These are phyloP conservation scores for Globisporangium cystogenes DNA, from an alignment of 352 stramenopile genomes.

Conservation along the genomic window DNA sequence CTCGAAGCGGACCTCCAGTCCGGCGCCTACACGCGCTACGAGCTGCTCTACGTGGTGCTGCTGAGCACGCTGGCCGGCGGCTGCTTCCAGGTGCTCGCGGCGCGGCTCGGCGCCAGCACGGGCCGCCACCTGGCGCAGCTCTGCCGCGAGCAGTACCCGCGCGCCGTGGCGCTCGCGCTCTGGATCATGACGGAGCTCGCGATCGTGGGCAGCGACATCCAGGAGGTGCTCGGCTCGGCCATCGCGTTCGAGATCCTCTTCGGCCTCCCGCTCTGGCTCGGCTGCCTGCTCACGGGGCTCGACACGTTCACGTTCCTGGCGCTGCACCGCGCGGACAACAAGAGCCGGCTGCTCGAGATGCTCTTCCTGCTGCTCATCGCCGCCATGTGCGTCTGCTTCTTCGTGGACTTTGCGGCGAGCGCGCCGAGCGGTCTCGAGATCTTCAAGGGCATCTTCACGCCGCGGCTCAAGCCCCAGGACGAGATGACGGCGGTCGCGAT, in stretches of 20 bases:
- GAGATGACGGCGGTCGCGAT: conserved; percentile 88
- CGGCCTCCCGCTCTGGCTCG: conserved; percentile 85
- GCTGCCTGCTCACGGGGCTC: conserved; percentile 82
- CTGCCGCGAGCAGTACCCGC: conserved; percentile 76
- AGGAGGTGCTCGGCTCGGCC: conserved; percentile 90
- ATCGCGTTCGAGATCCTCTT: conserved; percentile 92
- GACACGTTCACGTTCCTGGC: conserved; percentile 94
- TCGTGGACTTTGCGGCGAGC: conserved; percentile 74
- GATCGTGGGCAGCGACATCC: conserved; percentile 88
- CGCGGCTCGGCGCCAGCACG: conserved; percentile 89
- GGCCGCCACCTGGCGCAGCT: conserved; percentile 89
- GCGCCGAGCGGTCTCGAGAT: conserved; percentile 53
- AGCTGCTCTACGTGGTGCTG: conserved; percentile 88
- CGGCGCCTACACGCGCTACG: conserved; percentile 85
- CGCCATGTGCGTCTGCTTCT: conserved; percentile 94
- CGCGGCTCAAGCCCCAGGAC: conserved; percentile 63
- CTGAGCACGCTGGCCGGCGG: conserved; percentile 88
- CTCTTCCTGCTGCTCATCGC: conserved; percentile 92
- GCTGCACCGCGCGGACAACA: conserved; percentile 79
- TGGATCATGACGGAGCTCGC: conserved; percentile 93
- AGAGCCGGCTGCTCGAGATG: conserved; percentile 91
- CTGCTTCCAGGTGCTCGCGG: conserved; percentile 91
- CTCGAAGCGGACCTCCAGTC: conserved; percentile 94
- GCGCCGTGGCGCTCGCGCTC: conserved; percentile 66
- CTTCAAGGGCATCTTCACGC: neutral